Percentiles rank a stretch among this genome's conserved stretches.
Conservation (phyloP, 2,329 filamentous ascomycete species). For the Colletotrichum siamense region DNA sequence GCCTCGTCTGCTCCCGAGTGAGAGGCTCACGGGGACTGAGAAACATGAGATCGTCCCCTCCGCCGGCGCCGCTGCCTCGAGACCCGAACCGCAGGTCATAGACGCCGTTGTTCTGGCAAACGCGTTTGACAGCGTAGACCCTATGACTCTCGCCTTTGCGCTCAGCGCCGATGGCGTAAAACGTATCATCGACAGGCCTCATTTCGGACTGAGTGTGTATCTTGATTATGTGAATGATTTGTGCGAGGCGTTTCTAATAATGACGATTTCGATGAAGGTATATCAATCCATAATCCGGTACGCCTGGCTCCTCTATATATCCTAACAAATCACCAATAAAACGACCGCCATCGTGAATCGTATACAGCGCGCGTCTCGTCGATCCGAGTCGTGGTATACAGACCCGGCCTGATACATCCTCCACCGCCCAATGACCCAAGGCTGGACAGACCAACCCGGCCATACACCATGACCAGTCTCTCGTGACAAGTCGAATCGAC, state of each 20-base stretch:
- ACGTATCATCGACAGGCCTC: background rate
- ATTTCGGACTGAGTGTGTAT: accelerated
- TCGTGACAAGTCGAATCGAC: background rate
- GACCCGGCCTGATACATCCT: background rate
- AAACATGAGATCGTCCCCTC: background rate
- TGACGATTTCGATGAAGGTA: background rate
- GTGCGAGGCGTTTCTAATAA: background rate
- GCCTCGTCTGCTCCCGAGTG: background rate
- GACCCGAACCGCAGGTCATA: background rate
- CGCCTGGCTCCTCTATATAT: background rate
- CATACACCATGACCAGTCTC: background rate
- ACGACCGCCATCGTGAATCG: background rate
- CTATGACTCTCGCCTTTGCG: background rate
- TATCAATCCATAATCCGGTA: background rate
- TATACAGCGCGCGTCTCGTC: background rate
- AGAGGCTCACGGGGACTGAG: background rate
- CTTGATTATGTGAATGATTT: background rate
- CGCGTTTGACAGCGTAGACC: background rate
- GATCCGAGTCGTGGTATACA: background rate
- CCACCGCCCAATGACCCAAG: background rate
- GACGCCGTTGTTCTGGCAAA: background rate
- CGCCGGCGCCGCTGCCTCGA: background rate
- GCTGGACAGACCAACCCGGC: background rate
- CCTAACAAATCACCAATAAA: background rate
- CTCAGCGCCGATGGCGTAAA: background rate